Evolutionary conservation across 73 alveolate genomes (phyloP), one percentile per base, ranked within the genome.

Genomic region (Symbiodinium natans): DNA sequence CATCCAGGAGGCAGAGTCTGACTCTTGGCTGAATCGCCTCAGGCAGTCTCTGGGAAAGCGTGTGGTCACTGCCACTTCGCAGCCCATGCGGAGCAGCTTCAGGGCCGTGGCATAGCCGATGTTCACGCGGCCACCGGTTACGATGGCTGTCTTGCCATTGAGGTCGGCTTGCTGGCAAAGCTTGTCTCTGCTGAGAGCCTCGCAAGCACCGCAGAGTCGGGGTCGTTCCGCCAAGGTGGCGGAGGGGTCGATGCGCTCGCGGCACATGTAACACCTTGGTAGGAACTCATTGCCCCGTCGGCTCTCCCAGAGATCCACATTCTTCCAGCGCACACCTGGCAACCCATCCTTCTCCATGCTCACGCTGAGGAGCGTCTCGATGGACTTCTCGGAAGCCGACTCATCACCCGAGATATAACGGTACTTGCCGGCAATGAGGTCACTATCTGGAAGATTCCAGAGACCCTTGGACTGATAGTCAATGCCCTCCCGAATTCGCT

Each of bases 121-220:
- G 90, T 95, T 94, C 94, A 99, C 99, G n/a, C 97, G 95, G 25
- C 99, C 99, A 0, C 99, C 99, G 13, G 99, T 99, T 19, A 99
- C 99, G 25, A 99, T 40, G 11, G 99, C 99, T 15, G 82, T 94
- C 97, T 98, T 93, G 63, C 99, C 99, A 10, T 75, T 38, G 42
- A 99, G 87, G 68, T 99, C 99, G 11, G 93, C 96, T 95, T n/a
- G 80, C 80, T 92, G 83, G 13, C n/a, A 19, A 9, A 71, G 98
- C 98, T 77, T 92, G 84, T 75, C 59, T 3, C 43, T 56, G 43
- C 59, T 92, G 68, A 92, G 41, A 11, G 92, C 82, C 41, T 74
- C 98, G 82, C 92, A 92, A n/a, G 89, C n/a, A 0, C 71, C 98
- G 27, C 98, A 92, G 42, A 92, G 92, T 92, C 98, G 82, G 40